phyloP scores from a whole-genome alignment of 805 yeast genomes.

The Candida sonorensis region DNA sequence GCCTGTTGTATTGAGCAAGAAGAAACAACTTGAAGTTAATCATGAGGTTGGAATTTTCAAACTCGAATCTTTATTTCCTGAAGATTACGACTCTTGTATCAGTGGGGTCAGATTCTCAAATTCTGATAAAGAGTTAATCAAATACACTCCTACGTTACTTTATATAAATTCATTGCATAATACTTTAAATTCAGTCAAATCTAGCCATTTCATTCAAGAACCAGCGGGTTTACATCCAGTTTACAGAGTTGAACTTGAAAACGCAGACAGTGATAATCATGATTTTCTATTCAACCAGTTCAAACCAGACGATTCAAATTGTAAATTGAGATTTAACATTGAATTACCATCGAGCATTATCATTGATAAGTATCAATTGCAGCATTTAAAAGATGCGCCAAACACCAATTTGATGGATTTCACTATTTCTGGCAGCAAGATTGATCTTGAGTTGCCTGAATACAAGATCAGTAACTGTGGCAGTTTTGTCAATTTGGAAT shows the following conservation, averaged over 20 bases:
- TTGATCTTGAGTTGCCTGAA: constrained; percentile 27
- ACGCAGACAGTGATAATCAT: not conserved
- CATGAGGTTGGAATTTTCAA: constrained; percentile 19
- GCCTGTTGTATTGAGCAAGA: too few relatives aligned
- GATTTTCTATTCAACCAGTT: constrained; percentile 1
- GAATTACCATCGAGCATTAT: constrained; percentile 22
- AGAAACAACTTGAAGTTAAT: constrained; percentile 4
- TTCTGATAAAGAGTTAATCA: constrained; percentile 2
- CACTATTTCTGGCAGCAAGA: too few relatives aligned
- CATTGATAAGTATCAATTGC: constrained; percentile 22
- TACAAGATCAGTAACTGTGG: constrained; percentile 23
- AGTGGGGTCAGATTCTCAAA: constrained; percentile 15
- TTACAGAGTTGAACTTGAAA: constrained; percentile 11
- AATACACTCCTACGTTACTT: constrained; percentile 19
- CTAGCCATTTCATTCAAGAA: constrained; percentile 10
- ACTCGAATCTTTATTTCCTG: constrained; percentile 8
- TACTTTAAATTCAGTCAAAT: constrained; percentile 7
- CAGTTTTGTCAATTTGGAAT: constrained; percentile 10
- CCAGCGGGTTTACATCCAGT: constrained; percentile 23
- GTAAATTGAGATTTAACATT: constrained; percentile 18
- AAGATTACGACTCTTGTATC: constrained; percentile 16
- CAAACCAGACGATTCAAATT: constrained; percentile 7
- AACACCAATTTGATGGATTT: too few relatives aligned
- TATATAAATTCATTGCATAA: constrained; percentile 17
- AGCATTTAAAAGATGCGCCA: not conserved